Evolutionary conservation across 2,329 filamentous ascomycete species (phyloP).

Genomic region (Stachybotrys chartarum): DNA sequence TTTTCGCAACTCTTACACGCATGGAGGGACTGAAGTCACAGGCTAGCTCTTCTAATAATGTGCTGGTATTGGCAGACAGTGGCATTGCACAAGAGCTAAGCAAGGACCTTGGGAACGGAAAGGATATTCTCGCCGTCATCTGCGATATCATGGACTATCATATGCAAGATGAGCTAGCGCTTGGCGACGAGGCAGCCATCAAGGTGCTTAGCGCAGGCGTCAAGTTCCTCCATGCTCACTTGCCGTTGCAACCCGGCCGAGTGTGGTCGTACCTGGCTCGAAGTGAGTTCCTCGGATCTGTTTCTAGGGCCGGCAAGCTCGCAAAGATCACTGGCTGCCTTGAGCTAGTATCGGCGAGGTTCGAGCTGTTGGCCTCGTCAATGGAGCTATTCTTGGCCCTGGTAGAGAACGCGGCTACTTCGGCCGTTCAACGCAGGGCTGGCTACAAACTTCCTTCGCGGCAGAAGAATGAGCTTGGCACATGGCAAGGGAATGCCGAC

Average conservation of each 20-base stretch:
- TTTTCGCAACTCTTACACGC: conserved; percentile 65
- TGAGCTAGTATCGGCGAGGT: conserved; percentile 70
- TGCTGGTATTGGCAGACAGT: conserved; percentile 24
- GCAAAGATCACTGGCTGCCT: conserved; percentile 72
- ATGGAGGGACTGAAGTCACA: conserved; percentile 34
- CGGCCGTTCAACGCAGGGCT: conserved; percentile 59
- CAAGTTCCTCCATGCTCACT: conserved; percentile 69
- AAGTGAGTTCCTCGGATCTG: conserved; percentile 70
- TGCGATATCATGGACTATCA: conserved; percentile 77
- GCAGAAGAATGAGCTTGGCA: conserved; percentile 39
- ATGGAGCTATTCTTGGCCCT: conserved; percentile 68
- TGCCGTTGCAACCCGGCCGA: conserved; percentile 69
- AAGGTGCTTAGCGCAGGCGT: conserved; percentile 63
- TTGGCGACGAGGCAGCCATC: conserved; percentile 58
- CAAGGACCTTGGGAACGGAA: conserved; percentile 49
- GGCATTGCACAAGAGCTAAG: conserved; percentile 48
- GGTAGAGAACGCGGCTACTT: conserved; percentile 66
- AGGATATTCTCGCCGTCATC: conserved; percentile 74
- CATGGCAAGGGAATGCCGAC: conserved; percentile 69
- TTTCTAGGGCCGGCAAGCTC: conserved; percentile 70
- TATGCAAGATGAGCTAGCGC: conserved; percentile 48
- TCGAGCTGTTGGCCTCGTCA: conserved; percentile 69
- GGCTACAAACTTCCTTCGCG: conserved; percentile 41
- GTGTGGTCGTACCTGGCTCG: conserved; percentile 86
- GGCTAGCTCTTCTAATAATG: conserved; percentile 13